Percentiles rank a stretch among this genome's conserved stretches.
These are phyloP conservation scores for Emericellopsis atlantica DNA, from an alignment of 2,329 filamentous ascomycete species.

Conservation along the genomic window DNA sequence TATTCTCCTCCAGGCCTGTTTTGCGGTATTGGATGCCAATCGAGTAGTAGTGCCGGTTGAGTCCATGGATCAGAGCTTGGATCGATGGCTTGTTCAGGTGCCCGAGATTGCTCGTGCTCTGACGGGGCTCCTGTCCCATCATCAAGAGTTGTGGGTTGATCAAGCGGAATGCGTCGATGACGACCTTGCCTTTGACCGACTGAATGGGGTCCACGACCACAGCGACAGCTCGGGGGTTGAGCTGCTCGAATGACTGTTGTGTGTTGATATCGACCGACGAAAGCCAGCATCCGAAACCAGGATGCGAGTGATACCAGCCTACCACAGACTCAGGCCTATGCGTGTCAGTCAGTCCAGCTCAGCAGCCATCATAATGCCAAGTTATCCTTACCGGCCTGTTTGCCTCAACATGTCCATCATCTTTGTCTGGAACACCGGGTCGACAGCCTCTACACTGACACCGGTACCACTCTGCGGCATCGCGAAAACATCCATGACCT, in stretches of 20 bases:
- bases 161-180: conserved; percentile 96
- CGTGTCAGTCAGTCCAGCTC: too few species aligned
- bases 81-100: conserved; percentile 99
- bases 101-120: conserved; percentile 94
- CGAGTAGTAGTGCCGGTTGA: conserved; percentile 98
- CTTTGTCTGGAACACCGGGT: conserved; percentile 98
- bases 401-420: conserved; percentile 99
- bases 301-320: conserved; percentile 99
- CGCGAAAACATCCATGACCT: conserved; percentile 96
- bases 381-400: conserved; percentile 67
- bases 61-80: conserved; percentile 92
- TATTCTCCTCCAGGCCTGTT: conserved; percentile 95
- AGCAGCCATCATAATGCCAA: not conserved
- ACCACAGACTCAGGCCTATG: conserved; percentile 87
- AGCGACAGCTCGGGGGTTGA: conserved; percentile 90
- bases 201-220: conserved; percentile 98
- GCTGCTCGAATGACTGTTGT: conserved; percentile 98
- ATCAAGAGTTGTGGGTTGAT: conserved; percentile 97
- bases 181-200: conserved; percentile 98
- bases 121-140: conserved; percentile 93
- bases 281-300: conserved; percentile 97
- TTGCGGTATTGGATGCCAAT: conserved; percentile 98
- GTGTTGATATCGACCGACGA: conserved; percentile 99
- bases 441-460: conserved; percentile 95
- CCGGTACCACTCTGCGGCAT: conserved; percentile 99